Conservation (phyloP, 2,329 filamentous ascomycete genomes). For the Septoria linicola region DNA sequence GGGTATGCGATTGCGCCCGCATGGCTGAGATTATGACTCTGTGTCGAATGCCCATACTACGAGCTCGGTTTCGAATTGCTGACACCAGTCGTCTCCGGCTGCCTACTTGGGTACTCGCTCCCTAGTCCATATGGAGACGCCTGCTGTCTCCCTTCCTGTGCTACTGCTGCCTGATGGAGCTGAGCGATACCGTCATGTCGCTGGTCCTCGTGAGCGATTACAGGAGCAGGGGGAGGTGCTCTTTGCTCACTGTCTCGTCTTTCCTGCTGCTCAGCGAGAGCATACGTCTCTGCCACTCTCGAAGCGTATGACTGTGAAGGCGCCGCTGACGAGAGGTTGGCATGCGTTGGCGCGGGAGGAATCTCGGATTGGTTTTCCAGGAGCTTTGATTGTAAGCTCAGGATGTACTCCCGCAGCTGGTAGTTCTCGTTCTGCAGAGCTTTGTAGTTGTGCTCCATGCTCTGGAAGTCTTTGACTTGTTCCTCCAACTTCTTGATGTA, state of each 20-base stretch:
- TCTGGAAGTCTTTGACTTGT: constrained; percentile 77
- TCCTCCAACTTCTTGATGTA: constrained; percentile 98
- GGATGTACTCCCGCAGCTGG: constrained; percentile 85
- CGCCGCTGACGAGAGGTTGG: constrained; percentile 59
- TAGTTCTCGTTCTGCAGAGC: constrained; percentile 86
- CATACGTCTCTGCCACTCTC: no score
- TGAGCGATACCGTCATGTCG: constrained; percentile 29
- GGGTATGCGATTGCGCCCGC: no score
- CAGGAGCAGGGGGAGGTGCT: constrained; percentile 24
- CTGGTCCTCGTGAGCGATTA: constrained; percentile 25
- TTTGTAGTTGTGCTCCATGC: constrained; percentile 75
- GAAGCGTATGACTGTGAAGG: constrained; percentile 28
- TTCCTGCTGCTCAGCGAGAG: constrained; percentile 15
- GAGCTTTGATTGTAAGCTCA: constrained; percentile 82
- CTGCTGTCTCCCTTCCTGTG: constrained; percentile 26
- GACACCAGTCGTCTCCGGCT: constrained; percentile 2
- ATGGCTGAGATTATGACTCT: not conserved
- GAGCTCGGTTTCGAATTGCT: constrained; percentile 17
- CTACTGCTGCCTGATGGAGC: constrained; percentile 30
- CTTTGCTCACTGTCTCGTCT: constrained; percentile 27
- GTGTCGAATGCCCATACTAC: constrained; percentile 3
- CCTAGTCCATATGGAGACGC: constrained; percentile 33
- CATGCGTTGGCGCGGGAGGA: constrained; percentile 76
- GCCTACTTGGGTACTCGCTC: constrained; percentile 22
- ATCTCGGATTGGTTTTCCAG: constrained; percentile 81